Conservation (phyloP, 352 stramenopile species). For the Peronospora destructor region DNA sequence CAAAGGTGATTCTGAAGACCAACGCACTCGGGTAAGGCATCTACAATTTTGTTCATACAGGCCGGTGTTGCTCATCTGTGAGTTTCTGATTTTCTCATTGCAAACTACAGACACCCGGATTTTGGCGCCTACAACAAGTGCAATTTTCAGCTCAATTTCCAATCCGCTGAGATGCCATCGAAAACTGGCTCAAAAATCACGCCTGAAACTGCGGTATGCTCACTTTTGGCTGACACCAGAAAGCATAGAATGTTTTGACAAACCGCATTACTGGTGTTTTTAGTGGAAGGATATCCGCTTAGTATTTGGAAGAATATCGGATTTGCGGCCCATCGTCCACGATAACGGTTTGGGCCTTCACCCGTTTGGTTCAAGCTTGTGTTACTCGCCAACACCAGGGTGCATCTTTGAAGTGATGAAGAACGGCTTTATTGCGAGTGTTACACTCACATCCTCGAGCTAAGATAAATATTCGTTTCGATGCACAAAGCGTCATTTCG, state of each 20-base stretch:
- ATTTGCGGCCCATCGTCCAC: constrained; percentile 65
- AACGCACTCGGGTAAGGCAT: constrained; percentile 57
- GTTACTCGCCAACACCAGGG: constrained; percentile 60
- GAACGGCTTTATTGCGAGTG: constrained; percentile 67
- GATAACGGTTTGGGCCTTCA: constrained; percentile 71
- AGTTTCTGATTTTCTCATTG: neutral
- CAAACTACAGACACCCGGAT: constrained; percentile 51
- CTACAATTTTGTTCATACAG: neutral
- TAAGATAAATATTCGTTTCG: constrained; percentile 3
- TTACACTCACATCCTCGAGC: constrained; percentile 40
- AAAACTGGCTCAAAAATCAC: constrained; percentile 44
- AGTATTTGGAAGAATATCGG: constrained; percentile 38
- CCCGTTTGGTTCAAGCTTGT: constrained; percentile 72
- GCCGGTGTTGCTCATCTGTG: neutral
- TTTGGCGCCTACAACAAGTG: constrained; percentile 83
- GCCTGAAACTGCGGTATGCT: constrained; percentile 53
- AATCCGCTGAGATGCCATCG: constrained; percentile 38
- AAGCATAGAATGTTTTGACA: neutral
- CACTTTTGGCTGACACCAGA: neutral
- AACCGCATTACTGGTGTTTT: constrained; percentile 1
- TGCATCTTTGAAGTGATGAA: constrained; percentile 84
- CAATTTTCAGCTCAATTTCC: constrained; percentile 70
- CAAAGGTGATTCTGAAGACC: constrained; percentile 77
- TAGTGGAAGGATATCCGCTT: constrained; percentile 69
- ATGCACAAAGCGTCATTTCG: neutral